Base-by-base conservation (phyloP, 2,329 filamentous ascomycete genomes). In the Lasiodiplodia citricola region DNA sequence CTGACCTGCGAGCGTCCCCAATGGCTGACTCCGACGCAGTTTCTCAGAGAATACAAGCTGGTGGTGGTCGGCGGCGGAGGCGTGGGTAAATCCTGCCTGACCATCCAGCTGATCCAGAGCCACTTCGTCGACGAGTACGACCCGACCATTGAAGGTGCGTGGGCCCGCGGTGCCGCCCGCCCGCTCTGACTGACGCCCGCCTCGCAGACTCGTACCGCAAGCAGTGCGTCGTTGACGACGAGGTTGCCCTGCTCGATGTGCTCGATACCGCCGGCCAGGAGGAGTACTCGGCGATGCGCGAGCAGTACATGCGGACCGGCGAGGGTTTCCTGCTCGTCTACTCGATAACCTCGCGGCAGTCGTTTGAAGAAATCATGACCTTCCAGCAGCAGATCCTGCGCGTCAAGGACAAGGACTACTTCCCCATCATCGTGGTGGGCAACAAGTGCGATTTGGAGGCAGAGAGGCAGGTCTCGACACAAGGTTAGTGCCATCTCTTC, bases 51-150 rank as follows among this genome's bases (percentile, higher is more conserved):
- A 75, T 85, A 85, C 79, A 85, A 85, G 79, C 80, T 85, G 69
- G 96, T 99, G 71, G 96, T 98, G 71, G 94, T 99, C 74, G 96
- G 96, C 76, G 96, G 96, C 77, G 96, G 96, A 87, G 96, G 96
- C 82, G 96, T 99, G 73, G 96, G 96, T 85, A 99, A 99, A 87
- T 98, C 95, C 71, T 98, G 96, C 85, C 88, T 99, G 86, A 98
- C 96, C 70, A 98, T 99, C 79, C 96, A 98, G 72, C 82, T 85
- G 72, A 85, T 86, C 76, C 83, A 86, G 84, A 95, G 92, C 82
- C 96, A 99, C 82, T 99, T 99, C 85, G 95, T 98, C 80, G 96
- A 98, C 83, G 96, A 98, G 83, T 99, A 99, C 83, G 96, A 99
- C 83, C 96, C 96, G 69, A 99, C 96, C 77, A 98, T 99, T 79